phyloP scores from a whole-genome alignment of 495 filamentous ascomycete species.

The Bacidia gigantensis region DNA sequence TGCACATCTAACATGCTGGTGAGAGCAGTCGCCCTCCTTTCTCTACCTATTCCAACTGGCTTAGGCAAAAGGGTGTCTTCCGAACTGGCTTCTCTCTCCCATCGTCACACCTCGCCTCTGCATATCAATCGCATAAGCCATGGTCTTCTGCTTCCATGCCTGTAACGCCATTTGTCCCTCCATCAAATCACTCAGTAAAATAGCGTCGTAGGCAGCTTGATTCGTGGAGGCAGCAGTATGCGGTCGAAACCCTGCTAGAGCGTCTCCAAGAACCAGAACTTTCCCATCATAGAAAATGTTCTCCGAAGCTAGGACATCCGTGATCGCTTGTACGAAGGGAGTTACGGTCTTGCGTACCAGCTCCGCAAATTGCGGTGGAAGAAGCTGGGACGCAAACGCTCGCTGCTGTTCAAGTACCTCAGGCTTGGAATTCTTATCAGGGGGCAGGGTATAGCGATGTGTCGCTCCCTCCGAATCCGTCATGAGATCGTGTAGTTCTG shows the following conservation, averaged over 20 bases:
- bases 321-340: slow-evolving; percentile 43
- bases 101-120: too few relatives aligned
- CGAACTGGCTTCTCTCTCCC: too few relatives aligned
- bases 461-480: slow-evolving; percentile 35
- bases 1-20: too few relatives aligned
- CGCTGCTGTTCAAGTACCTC: slow-evolving; percentile 33
- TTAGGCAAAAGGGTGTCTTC: too few relatives aligned
- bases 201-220: slow-evolving; percentile 36
- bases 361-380: slow-evolving; percentile 41
- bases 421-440: slow-evolving; percentile 29
- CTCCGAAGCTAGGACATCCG: slow-evolving; percentile 33
- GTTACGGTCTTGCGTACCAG: slow-evolving; percentile 31
- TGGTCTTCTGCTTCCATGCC: too few relatives aligned
- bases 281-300: slow-evolving; percentile 34
- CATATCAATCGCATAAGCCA: too few relatives aligned
- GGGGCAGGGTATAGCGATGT: slow-evolving; percentile 35
- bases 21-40: too few relatives aligned
- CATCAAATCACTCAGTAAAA: slow-evolving; percentile 20
- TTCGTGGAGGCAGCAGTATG: slow-evolving; percentile 39
- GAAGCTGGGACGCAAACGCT: slow-evolving; percentile 24
- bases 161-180: neutral
- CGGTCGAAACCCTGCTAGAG: slow-evolving; percentile 41
- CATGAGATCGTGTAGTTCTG: slow-evolving; percentile 36
- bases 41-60: too few relatives aligned
- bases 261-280: slow-evolving; percentile 42